A percentile compares a stretch with the other conserved stretches of the same genome.
phyloP scores from a whole-genome alignment of 805 yeast species.

The Kodamaea laetipori region DNA sequence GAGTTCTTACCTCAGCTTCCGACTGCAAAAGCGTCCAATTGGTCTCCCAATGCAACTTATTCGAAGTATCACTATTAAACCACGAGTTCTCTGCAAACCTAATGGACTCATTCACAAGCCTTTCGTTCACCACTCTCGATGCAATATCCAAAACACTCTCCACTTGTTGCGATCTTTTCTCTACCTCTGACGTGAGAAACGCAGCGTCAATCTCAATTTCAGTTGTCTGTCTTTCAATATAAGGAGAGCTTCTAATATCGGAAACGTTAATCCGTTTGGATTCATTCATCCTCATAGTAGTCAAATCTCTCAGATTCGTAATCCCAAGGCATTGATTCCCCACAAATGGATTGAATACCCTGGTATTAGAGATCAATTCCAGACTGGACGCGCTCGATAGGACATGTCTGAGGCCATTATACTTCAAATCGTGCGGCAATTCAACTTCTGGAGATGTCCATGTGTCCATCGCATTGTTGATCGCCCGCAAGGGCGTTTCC shows the following conservation, averaged over 20 bases:
- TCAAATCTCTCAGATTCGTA: too few relatives aligned
- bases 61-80: too few relatives aligned
- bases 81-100: too few relatives aligned
- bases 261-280: background rate
- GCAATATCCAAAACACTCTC: background rate
- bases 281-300: too few relatives aligned
- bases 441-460: constrained; percentile 11
- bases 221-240: constrained; percentile 2
- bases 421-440: constrained; percentile 3
- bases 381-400: constrained; percentile 5
- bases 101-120: too few relatives aligned
- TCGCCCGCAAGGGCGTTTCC: constrained; percentile 4
- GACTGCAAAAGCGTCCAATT: too few relatives aligned
- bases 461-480: constrained; percentile 1
- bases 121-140: too few relatives aligned
- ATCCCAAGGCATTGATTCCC: background rate
- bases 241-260: too few relatives aligned
- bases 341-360: background rate
- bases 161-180: background rate
- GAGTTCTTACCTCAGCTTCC: too few relatives aligned
- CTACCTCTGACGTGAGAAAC: constrained; percentile 23
- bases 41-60: too few relatives aligned
- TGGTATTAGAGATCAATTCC: background rate
- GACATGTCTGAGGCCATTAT: background rate
- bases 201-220: constrained; percentile 24